phyloP scores from a whole-genome alignment of 164 flowering plant genomes.

The Piper betle region DNA sequence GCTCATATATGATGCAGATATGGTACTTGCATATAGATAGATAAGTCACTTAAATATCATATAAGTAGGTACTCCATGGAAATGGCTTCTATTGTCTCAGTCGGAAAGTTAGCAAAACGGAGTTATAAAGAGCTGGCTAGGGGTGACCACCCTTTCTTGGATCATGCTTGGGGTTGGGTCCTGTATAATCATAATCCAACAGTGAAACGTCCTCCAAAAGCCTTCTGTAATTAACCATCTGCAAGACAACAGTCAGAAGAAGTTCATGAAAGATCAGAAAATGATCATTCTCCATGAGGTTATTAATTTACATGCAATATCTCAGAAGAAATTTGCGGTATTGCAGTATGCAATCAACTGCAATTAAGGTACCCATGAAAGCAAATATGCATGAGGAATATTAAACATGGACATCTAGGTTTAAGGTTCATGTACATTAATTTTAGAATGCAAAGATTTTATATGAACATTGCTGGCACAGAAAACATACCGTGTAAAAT shows the following conservation, averaged over 20 bases:
- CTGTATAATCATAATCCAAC: constrained; percentile 19
- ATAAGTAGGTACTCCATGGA: too few relatives aligned
- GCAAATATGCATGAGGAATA: neutral
- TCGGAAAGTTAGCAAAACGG: too few relatives aligned
- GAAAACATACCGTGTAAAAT: too few relatives aligned
- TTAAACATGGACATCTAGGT: too few relatives aligned
- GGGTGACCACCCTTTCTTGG: constrained; percentile 7
- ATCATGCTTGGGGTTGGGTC: constrained; percentile 14
- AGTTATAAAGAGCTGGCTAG: neutral
- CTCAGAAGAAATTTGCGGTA: neutral
- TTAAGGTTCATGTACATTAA: neutral
- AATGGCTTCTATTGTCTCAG: too few relatives aligned
- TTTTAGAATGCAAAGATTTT: neutral
- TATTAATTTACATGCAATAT: neutral
- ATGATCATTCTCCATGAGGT: neutral
- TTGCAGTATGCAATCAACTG: neutral
- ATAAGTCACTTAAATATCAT: too few relatives aligned
- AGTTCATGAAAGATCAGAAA: neutral
- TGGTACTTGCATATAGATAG: too few relatives aligned
- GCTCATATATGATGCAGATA: too few relatives aligned
- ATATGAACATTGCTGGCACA: too few relatives aligned
- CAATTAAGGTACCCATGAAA: neutral
- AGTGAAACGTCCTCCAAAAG: constrained; percentile 5
- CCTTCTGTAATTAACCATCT: constrained; percentile 12
- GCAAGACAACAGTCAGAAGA: neutral